These are phyloP conservation scores for Speleostelium caveatum DNA, from an alignment of 78 protist species.

Conservation along the genomic window DNA sequence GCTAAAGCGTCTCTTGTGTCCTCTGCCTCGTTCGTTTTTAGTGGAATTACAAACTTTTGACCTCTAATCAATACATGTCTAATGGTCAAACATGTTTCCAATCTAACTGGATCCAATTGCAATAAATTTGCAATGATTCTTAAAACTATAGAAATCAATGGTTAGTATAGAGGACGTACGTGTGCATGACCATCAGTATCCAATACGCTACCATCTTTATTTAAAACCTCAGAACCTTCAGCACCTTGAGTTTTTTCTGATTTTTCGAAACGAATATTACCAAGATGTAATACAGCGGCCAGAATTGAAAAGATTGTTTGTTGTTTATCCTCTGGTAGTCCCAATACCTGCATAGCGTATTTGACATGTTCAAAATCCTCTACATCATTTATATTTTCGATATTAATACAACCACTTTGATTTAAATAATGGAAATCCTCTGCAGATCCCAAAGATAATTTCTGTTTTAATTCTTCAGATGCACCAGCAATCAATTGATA, in stretches of 20 bases:
- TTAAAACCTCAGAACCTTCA: conserved; percentile 67
- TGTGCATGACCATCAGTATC: neutral
- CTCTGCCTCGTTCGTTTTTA: conserved; percentile 81
- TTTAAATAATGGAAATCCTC: conserved; percentile 80
- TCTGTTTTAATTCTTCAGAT: conserved; percentile 46
- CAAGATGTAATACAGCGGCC: conserved; percentile 77
- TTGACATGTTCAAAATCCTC: conserved; percentile 75
- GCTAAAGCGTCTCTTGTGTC: conserved; percentile 86
- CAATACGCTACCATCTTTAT: conserved; percentile 62
- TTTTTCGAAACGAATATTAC: conserved; percentile 74
- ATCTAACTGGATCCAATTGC: conserved; percentile 37
- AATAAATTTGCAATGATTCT: conserved; percentile 65
- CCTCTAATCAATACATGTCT: conserved; percentile 75
- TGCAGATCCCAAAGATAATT: conserved; percentile 53
- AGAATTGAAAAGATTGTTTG: conserved; percentile 58
- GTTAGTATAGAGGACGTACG: neutral
- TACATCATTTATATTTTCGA: conserved; percentile 87
- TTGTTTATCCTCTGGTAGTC: conserved; percentile 80
- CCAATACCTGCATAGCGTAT: conserved; percentile 74
- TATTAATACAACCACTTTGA: conserved; percentile 77
- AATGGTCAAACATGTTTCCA: conserved; percentile 68
- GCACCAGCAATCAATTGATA: conserved; percentile 78
- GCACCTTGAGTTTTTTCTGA: conserved; percentile 72
- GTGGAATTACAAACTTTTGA: conserved; percentile 82
- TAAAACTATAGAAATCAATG: conserved; percentile 5